These are phyloP conservation scores for Pascua guehoae DNA, from an alignment of 1,284 basidiomycete species.

Conservation along the genomic window DNA sequence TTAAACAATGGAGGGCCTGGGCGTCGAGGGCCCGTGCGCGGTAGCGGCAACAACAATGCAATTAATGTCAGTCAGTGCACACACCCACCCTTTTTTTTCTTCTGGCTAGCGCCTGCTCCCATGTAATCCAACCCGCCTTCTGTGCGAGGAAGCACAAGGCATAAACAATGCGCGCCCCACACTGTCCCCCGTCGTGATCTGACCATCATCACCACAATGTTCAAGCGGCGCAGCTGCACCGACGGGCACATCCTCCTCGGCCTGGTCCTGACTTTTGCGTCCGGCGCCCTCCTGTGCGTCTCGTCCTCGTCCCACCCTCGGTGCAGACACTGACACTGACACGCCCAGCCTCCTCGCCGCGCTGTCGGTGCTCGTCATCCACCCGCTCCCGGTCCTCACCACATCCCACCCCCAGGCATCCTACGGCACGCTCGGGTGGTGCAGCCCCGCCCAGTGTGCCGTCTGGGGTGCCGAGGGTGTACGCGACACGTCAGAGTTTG, in stretches of 20 bases:
- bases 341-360: not conserved
- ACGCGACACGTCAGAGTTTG: too few species aligned
- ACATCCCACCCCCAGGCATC: not conserved
- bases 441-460: not conserved
- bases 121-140: too few species aligned
- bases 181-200: not conserved
- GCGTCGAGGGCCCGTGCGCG: too few species aligned
- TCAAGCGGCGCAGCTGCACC: slow-evolving; percentile 18
- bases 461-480: not conserved
- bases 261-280: slow-evolving; percentile 17
- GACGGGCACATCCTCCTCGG: slow-evolving; percentile 37
- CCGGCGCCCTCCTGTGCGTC: slow-evolving; percentile 26
- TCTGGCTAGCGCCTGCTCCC: too few species aligned
- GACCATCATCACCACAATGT: not conserved
- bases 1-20: too few species aligned
- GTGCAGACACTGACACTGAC: not conserved
- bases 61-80: not conserved
- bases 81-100: not conserved
- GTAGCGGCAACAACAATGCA: not conserved
- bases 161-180: not conserved
- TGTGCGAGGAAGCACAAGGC: not conserved
- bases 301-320: not conserved
- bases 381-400: not conserved
- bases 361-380: not conserved
- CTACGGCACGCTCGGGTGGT: not conserved